A percentile compares a stretch with the other conserved stretches of the same genome.
Conservation (phyloP, 1,284 basidiomycete species). For the Rhizoctonia solani region DNA sequence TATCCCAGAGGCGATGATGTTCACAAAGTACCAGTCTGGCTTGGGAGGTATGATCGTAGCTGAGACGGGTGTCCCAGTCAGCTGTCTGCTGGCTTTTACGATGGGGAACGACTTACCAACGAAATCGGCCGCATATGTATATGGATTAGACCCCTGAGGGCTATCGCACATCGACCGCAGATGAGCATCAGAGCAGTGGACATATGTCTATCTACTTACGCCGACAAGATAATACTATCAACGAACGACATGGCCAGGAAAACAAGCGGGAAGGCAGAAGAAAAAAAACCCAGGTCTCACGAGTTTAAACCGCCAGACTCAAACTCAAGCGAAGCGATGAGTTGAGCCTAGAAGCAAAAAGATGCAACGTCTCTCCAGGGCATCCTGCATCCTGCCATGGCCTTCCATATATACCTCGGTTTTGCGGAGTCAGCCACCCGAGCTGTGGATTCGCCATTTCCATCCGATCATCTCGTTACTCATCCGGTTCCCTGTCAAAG, state of each 20-base stretch:
- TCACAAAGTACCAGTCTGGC: conserved; percentile 25
- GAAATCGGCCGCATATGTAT: conserved; percentile 19
- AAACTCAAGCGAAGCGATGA: neutral
- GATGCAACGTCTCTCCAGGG: too few species aligned
- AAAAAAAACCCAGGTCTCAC: neutral
- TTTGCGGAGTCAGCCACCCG: neutral
- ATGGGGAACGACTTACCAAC: conserved; percentile 4
- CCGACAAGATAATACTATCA: conserved; percentile 17
- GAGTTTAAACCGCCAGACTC: neutral
- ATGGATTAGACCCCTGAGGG: conserved; percentile 23
- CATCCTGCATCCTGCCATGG: too few species aligned
- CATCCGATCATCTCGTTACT: neutral
- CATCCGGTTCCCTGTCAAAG: neutral
- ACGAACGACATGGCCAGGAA: conserved; percentile 23
- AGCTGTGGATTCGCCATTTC: neutral
- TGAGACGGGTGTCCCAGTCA: neutral
- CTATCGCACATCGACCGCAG: too few species aligned
- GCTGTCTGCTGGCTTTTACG: neutral
- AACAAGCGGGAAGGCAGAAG: neutral
- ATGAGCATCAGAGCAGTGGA: too few species aligned
- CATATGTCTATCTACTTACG: neutral
- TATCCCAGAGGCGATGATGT: conserved; percentile 16
- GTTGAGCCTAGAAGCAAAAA: neutral
- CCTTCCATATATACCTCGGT: too few species aligned
- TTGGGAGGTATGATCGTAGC: conserved; percentile 22